A percentile compares a stretch with the other conserved stretches of the same genome.
Conservation (phyloP, 352 stramenopile species). For the Pythium rhizo-oryzae region DNA sequence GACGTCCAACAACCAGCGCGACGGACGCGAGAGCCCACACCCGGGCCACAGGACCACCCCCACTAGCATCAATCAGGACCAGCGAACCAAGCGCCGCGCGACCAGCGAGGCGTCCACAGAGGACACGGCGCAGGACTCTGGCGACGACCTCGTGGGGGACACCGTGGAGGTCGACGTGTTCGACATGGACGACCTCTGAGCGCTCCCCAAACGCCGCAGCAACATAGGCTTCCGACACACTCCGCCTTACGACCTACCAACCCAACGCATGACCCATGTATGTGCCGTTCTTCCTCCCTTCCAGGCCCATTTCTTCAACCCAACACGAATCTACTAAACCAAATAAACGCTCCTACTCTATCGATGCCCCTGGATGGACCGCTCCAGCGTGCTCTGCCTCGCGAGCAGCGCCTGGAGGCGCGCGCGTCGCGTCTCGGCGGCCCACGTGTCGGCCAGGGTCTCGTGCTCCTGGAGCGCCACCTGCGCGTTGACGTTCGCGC, state of each 20-base stretch:
- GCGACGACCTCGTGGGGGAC: constrained; percentile 27
- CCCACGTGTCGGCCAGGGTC: constrained; percentile 24
- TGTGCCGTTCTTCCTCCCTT: not conserved
- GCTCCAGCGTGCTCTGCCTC: constrained; percentile 15
- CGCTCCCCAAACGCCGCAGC: not conserved
- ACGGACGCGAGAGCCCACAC: not conserved
- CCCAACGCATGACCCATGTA: not conserved
- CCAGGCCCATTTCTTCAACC: not conserved
- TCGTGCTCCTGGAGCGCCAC: constrained; percentile 25
- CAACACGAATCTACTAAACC: constrained; percentile 10
- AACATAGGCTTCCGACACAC: not conserved
- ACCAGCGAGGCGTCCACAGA: constrained; percentile 42
- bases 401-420: constrained; percentile 4
- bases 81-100: constrained; percentile 28
- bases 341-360: constrained; percentile 14
- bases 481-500: constrained; percentile 15
- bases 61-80: constrained; percentile 10
- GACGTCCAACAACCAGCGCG: constrained; percentile 26
- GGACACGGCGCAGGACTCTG: constrained; percentile 36
- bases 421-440: not conserved
- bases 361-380: not conserved
- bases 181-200: constrained; percentile 69
- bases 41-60: not conserved
- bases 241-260: not conserved
- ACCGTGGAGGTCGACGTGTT: constrained; percentile 44